Evolutionary conservation across 108 stramenopile species (phyloP).

Genomic region (Skeletonema menzelii): DNA sequence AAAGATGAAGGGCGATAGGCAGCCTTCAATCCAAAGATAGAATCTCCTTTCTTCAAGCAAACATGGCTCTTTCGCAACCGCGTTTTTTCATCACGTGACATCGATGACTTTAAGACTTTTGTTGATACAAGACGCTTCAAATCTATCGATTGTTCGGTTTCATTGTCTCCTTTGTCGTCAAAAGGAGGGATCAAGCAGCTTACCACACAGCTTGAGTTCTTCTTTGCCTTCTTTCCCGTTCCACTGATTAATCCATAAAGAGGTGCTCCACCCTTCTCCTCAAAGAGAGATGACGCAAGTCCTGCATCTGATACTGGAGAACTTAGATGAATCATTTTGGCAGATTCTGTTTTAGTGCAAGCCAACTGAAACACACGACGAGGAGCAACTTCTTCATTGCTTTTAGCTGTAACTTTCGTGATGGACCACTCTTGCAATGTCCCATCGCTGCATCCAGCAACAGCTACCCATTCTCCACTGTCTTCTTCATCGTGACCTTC

Average conservation of each 20-base stretch:
- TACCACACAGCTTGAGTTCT: neutral
- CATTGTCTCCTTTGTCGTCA: neutral
- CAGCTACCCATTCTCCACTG: conserved; percentile 34
- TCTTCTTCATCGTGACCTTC: neutral
- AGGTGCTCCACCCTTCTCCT: neutral
- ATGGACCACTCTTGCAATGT: conserved; percentile 37
- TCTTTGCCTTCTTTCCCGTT: neutral
- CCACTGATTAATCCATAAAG: conserved; percentile 9
- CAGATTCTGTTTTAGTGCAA: neutral
- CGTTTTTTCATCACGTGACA: neutral
- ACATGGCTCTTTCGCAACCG: conserved; percentile 3
- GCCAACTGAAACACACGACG: conserved; percentile 11
- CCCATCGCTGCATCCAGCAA: conserved; percentile 34
- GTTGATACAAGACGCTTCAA: conserved; percentile 2
- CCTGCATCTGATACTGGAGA: neutral
- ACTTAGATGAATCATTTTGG: conserved; percentile 7
- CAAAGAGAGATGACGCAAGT: neutral
- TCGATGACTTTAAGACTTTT: neutral
- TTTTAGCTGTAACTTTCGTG: neutral
- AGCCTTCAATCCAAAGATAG: conserved; percentile 34
- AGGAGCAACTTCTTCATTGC: conserved; percentile 2
- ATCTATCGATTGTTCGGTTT: neutral
- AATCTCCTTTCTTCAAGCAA: conserved; percentile 24
- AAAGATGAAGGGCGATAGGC: conserved; percentile 16
- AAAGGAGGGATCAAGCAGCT: conserved; percentile 9